phyloP scores from a whole-genome alignment of 768 basidiomycete genomes.

The Tephrocybe sp. region DNA sequence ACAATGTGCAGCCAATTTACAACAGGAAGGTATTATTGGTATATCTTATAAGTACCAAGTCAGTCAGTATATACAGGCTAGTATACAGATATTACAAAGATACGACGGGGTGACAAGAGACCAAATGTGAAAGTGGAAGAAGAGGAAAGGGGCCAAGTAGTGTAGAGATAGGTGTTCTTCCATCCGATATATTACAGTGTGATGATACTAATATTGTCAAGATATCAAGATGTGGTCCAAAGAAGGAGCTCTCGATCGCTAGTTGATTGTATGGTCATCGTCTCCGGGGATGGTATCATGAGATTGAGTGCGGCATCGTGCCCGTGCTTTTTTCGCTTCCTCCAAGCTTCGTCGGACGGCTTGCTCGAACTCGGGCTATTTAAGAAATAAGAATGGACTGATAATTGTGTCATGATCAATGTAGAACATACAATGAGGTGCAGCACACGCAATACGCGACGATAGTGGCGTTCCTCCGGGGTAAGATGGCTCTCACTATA shows the following conservation, averaged over 20 bases:
- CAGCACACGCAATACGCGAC: background rate
- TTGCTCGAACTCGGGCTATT: slow-evolving; percentile 2
- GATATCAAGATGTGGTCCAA: background rate
- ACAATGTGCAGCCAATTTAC: too few relatives aligned
- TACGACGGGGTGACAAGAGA: background rate
- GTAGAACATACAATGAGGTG: slow-evolving; percentile 2
- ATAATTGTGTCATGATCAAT: background rate
- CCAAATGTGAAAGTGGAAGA: too few relatives aligned
- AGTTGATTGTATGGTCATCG: too few relatives aligned
- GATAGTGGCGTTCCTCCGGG: background rate
- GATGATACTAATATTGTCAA: background rate
- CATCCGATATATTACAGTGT: background rate
- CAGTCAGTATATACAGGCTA: background rate
- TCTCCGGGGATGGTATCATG: background rate
- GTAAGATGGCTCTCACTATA: background rate
- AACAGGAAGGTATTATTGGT: background rate
- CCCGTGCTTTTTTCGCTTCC: background rate
- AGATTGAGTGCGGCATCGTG: background rate
- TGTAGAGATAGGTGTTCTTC: background rate
- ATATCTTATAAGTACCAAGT: background rate
- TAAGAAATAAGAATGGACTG: background rate
- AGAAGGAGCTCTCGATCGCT: too few relatives aligned
- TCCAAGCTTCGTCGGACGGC: background rate
- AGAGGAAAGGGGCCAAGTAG: background rate
- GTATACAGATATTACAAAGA: background rate